These are phyloP conservation scores for Sphenostylis stenocarpa DNA, from an alignment of 306 rosid species.

Conservation along the genomic window DNA sequence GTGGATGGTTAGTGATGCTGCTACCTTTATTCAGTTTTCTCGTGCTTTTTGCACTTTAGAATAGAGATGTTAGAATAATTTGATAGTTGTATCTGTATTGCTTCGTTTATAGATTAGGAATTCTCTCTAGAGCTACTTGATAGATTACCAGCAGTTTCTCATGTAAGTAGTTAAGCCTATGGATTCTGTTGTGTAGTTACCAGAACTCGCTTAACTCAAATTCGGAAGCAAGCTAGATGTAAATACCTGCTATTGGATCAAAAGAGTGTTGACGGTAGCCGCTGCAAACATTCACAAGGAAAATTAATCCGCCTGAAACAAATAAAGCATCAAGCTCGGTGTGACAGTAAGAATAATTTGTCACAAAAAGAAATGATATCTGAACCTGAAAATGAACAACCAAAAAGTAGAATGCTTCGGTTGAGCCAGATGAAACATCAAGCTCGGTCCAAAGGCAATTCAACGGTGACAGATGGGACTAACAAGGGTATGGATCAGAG, in stretches of 20 bases:
- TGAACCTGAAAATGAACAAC: neutral
- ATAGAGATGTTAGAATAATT: conserved; percentile 4
- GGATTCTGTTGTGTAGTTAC: neutral
- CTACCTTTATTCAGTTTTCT: conserved; percentile 6
- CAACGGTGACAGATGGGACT: neutral
- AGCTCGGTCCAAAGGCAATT: conserved; percentile 36
- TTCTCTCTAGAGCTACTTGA: conserved; percentile 18
- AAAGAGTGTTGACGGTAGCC: neutral
- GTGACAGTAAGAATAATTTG: conserved; percentile 22
- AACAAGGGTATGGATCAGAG: conserved; percentile 1
- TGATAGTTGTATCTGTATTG: conserved; percentile 2
- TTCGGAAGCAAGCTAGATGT: conserved; percentile 37
- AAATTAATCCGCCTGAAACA: conserved; percentile 35
- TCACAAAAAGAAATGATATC: neutral
- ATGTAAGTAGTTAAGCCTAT: neutral
- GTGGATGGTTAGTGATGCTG: conserved; percentile 30
- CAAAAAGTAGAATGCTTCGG: conserved; percentile 15
- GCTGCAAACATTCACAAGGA: neutral
- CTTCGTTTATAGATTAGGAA: conserved; percentile 25
- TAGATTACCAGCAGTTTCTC: conserved; percentile 15
- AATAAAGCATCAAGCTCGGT: conserved; percentile 36
- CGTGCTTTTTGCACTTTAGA: neutral
- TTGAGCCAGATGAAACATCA: conserved; percentile 35
- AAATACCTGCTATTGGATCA: conserved; percentile 13
- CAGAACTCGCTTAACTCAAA: conserved; percentile 33